Conservation (phyloP, 1,139 yeast genomes). For the Petasospora rhodanensis region DNA sequence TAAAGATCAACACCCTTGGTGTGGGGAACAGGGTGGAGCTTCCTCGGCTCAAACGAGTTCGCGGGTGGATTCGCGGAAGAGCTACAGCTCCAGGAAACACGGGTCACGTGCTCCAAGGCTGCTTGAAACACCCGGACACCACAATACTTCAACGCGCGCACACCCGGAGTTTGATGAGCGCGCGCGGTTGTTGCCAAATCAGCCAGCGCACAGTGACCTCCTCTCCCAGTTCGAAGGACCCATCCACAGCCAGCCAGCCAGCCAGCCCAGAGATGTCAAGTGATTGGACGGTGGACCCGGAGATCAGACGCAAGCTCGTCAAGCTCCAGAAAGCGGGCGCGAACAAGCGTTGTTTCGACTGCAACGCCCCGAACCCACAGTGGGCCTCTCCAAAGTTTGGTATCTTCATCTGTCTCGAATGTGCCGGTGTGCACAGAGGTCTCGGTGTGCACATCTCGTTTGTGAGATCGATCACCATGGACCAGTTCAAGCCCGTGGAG, state of each 20-base stretch:
- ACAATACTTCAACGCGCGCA: no score
- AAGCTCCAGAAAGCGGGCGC: slow-evolving; percentile 75
- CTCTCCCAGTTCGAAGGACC: background rate
- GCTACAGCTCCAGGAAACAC: no score
- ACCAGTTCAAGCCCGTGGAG: slow-evolving; percentile 92
- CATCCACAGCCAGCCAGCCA: slow-evolving; percentile 1
- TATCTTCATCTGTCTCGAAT: slow-evolving; percentile 90
- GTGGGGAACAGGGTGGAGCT: background rate
- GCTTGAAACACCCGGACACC: slow-evolving; percentile 7
- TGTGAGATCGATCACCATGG: slow-evolving; percentile 96
- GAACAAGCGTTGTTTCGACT: slow-evolving; percentile 90
- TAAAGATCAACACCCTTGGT: background rate
- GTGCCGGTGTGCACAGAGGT: slow-evolving; percentile 96
- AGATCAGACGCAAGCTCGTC: slow-evolving; percentile 76
- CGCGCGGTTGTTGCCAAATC: no score
- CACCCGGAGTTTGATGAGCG: no score
- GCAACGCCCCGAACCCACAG: slow-evolving; percentile 93
- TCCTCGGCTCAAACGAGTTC: slow-evolving; percentile 1
- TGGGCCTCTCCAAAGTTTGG: slow-evolving; percentile 99
- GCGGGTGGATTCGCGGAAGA: no score
- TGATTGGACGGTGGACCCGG: slow-evolving; percentile 86
- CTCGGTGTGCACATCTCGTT: slow-evolving; percentile 96
- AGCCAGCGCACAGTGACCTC: no score
- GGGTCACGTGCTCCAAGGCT: no score
- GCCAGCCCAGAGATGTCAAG: slow-evolving; percentile 2